Base-by-base conservation (phyloP, 2,329 filamentous ascomycete genomes). In the Botryotinia narcissicola region DNA sequence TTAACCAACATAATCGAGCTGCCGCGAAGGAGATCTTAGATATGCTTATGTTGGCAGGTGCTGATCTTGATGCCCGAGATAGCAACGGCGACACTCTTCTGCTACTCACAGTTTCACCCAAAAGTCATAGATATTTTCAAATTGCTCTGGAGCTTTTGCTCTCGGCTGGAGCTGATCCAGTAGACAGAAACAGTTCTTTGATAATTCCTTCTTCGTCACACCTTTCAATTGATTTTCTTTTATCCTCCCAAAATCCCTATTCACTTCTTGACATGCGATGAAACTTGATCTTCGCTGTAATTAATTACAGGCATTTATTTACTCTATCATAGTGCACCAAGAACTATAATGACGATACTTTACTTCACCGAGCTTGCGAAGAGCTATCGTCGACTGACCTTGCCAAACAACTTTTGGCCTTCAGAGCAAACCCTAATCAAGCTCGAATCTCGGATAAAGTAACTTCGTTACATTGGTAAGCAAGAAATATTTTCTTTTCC, bases 21-120 rank as follows among this genome's bases (percentile, higher is more conserved):
- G 57, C 59, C 46, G 68, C 44, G 10, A 71, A 51, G n/a, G 44
- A 63, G 25, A 63, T 71, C 35, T 63, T 71, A 16, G 44, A 63
- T 51, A 42, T 63, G 35, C 73, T 81, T 6, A 25, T 81, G 0
- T 60, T 75, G 2, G 74, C 75, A 5, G 79, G 78, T 1, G 79
- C 77, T 8, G 75, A 81, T 63, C 64, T 79, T 32, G 74, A 80
- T 67, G 75, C 71, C 57, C 75, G 71, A 35, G 73, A 76, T 64
- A 57, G 22, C 16, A 18, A 68, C 4, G 74, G 73, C 25, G 59
- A 74, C 22, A 78, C 76, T 2, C 72, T 73, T 29, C 73, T 83
- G 0, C 44, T 70, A n/a, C 40, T 73, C 32, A 32, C 71, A 61
- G n/a, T 46, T 8, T 10, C 12, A n/a, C 1, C 32, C 25, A 35